A percentile compares a stretch with the other conserved stretches of the same genome.
phyloP scores from a whole-genome alignment of 2,329 filamentous ascomycete species.

The Ceratocystis albifundus region DNA sequence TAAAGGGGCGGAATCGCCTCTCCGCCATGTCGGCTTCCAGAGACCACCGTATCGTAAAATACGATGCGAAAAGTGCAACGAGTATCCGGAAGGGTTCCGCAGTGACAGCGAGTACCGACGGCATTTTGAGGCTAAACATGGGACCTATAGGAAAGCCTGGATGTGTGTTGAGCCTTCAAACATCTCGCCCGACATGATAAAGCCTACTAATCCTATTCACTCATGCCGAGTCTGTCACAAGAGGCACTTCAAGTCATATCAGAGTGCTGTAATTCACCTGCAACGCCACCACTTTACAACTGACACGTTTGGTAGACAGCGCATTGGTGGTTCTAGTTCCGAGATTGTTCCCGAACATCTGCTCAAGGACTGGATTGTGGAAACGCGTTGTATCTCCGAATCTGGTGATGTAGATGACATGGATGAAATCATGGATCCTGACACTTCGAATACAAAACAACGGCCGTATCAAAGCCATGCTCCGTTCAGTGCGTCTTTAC shows the following conservation, averaged over 20 bases:
- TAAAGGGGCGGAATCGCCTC: conserved; percentile 25
- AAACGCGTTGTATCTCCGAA: conserved; percentile 37
- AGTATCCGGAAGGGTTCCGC: conserved; percentile 75
- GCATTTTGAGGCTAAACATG: conserved; percentile 50
- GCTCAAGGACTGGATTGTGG: conserved; percentile 50
- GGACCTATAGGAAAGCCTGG: conserved; percentile 44
- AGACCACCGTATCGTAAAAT: conserved; percentile 56
- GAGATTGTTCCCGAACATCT: conserved; percentile 49
- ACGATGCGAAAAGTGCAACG: conserved; percentile 62
- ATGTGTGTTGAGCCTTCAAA: conserved; percentile 43
- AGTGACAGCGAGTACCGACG: conserved; percentile 76
- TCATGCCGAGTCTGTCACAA: conserved; percentile 28
- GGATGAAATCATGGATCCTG: conserved; percentile 26
- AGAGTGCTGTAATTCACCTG: conserved; percentile 48
- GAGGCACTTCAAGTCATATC: conserved; percentile 48
- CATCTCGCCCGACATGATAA: conserved; percentile 23
- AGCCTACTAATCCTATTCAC: background rate
- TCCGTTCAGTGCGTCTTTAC: conserved; percentile 19
- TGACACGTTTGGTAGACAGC: conserved; percentile 40
- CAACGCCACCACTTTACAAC: conserved; percentile 47
- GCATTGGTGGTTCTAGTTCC: conserved; percentile 34
- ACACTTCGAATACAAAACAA: conserved; percentile 20
- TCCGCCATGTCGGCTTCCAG: conserved; percentile 28
- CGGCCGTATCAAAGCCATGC: conserved; percentile 14
- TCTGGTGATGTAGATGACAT: conserved; percentile 43